Evolutionary conservation across 2,329 filamentous ascomycete species (phyloP), one percentile per base, ranked within the genome.

Genomic region (Aspergillus sp.): DNA sequence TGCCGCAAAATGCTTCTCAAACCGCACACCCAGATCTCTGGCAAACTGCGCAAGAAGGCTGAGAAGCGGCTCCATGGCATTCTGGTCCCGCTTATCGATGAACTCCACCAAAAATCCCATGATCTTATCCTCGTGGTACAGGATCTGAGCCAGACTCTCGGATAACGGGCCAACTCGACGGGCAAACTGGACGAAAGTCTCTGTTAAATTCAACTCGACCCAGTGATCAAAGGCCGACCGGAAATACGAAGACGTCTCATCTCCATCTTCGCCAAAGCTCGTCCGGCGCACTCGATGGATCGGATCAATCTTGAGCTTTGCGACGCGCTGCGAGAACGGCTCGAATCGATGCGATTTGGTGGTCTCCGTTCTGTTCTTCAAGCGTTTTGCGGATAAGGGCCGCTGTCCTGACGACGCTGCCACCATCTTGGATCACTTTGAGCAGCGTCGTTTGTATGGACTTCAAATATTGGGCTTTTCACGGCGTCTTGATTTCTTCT

Each of bases 231-330:
- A 73, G 1, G 88, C 83, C 41, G 82, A 82, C 57, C 83, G 81
- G 58, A 98, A 89, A 69, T 94, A 93, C 19, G 91, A 96, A n/a
- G 86, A 86, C 29, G 82, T 80, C 26, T 83, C 77, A 50, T 83
- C 80, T 60, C 84, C 75, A 66, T 90, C 84, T 73, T 84, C 81
- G 52, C 90, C 85, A 71, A 93, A 82, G 83, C 72, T 94, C 80
- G 65, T 65, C 35, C 85, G 85, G 68, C 89, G 87, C 59, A 94
- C 85, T 70, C 85, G 85, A 68, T 93, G 88, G 57, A 98, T 79
- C 41, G 93, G 93, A 61, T 98, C 91, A 71, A 98, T 84, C 70
- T 88, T 93, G 62, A 97, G 80, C 67, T 90, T 93, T 53, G 87
- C 81, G 65, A 97, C 87, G 67, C 94, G 93, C 63, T 84, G 80